A percentile compares a stretch with the other conserved stretches of the same genome.
These are phyloP conservation scores for Diospyros lotus DNA, from an alignment of 148 eudicot species.

Conservation along the genomic window DNA sequence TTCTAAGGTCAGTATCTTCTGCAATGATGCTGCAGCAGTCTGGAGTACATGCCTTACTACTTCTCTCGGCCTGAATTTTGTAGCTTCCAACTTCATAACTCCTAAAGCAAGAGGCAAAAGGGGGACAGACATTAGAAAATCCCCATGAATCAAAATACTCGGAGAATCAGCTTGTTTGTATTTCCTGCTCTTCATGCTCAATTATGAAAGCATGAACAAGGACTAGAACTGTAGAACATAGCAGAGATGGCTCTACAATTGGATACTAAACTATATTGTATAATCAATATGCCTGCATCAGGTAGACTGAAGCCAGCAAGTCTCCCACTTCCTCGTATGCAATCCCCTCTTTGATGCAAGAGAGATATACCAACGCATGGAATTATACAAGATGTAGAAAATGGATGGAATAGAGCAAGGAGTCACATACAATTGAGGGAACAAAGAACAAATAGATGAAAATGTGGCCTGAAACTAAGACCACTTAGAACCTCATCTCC, in stretches of 20 bases:
- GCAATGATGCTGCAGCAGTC: conserved; percentile 89
- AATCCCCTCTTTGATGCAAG: neutral
- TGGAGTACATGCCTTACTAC: conserved; percentile 93
- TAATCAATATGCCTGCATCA: neutral
- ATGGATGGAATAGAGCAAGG: neutral
- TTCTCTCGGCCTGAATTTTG: conserved; percentile 90
- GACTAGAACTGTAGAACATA: neutral
- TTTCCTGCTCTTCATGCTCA: neutral
- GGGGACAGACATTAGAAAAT: neutral
- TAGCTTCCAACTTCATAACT: conserved; percentile 90
- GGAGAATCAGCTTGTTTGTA: neutral
- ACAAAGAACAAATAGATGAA: neutral
- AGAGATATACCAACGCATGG: neutral
- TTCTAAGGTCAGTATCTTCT: conserved; percentile 72
- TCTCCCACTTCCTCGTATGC: neutral
- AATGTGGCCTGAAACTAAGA: neutral
- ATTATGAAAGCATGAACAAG: neutral
- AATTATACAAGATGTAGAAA: neutral
- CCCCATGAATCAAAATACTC: neutral
- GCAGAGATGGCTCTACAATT: neutral
- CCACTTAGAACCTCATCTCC: neutral
- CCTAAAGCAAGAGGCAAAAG: conserved; percentile 27
- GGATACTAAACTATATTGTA: neutral
- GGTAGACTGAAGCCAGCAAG: neutral
- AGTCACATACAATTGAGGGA: neutral